phyloP scores from a whole-genome alignment of 164 flowering plant genomes.

The Pachysandra terminalis region DNA sequence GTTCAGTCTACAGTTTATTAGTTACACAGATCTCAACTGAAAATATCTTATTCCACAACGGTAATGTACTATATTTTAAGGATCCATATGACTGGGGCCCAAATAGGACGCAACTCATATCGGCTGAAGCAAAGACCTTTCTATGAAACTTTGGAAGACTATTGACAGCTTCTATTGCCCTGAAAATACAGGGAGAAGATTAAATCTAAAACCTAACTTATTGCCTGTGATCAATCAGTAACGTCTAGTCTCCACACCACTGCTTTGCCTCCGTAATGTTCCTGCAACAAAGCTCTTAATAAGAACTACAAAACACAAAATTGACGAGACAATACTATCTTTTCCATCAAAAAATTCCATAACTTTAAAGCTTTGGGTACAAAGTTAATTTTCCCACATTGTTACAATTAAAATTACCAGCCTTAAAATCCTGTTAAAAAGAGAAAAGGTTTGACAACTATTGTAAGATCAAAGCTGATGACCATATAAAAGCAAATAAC shows the following conservation, averaged over 20 bases:
- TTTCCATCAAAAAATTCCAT: too few species aligned
- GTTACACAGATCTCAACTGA: too few species aligned
- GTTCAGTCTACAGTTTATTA: too few species aligned
- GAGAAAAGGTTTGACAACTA: neutral
- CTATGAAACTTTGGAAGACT: conserved; percentile 62
- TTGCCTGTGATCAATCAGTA: conserved; percentile 2
- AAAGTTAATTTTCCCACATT: too few species aligned
- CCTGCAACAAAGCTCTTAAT: conserved; percentile 38
- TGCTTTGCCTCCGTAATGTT: conserved; percentile 66
- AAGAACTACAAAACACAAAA: neutral
- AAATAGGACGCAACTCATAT: conserved; percentile 46
- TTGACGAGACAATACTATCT: neutral
- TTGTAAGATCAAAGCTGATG: neutral
- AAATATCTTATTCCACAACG: too few species aligned
- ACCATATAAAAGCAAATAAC: too few species aligned
- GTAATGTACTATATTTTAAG: too few species aligned
- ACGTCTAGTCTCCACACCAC: conserved; percentile 40
- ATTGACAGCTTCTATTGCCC: conserved; percentile 41
- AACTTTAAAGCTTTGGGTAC: too few species aligned
- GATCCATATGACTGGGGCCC: too few species aligned
- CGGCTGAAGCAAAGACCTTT: conserved; percentile 71
- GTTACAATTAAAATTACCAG: neutral
- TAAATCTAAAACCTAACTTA: neutral
- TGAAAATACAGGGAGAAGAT: conserved; percentile 14
- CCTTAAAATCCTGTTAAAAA: neutral